Conservation (phyloP, 768 basidiomycete species). For the Jaapia argillacea region DNA sequence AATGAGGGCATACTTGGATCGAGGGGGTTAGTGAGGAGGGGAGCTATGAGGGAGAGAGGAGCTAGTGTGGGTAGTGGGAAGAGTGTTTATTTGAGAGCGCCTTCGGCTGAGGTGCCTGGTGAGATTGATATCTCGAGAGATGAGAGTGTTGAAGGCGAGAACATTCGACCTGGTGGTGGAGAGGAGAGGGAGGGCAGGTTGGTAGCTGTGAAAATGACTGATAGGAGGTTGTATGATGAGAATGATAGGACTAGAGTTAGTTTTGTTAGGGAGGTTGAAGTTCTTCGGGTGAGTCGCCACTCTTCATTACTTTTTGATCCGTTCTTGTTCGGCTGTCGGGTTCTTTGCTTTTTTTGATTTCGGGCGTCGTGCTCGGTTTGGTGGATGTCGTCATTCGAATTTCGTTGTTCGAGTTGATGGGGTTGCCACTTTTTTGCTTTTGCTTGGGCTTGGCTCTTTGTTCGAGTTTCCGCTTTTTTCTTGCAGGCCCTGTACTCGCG, state of each 20-base stretch:
- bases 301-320: constrained; percentile 7
- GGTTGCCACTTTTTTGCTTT: no score
- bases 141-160: constrained; percentile 22
- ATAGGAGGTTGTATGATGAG: constrained; percentile 30
- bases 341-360: no score
- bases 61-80: background rate
- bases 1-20: no score
- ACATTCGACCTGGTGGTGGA: no score
- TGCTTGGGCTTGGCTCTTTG: constrained; percentile 3
- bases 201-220: constrained; percentile 48
- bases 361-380: no score
- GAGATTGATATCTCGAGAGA: no score
- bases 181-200: constrained; percentile 17
- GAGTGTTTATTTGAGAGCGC: background rate
- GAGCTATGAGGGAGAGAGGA: background rate
- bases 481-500: constrained; percentile 1
- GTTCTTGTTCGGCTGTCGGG: no score
- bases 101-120: background rate
- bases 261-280: constrained; percentile 77
- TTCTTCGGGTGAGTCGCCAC: constrained; percentile 50
- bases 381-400: no score
- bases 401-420: no score
- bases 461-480: constrained; percentile 3
- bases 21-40: background rate
- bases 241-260: constrained; percentile 68